Conservation (phyloP, 768 basidiomycete species). For the Lactifluus piperatus region DNA sequence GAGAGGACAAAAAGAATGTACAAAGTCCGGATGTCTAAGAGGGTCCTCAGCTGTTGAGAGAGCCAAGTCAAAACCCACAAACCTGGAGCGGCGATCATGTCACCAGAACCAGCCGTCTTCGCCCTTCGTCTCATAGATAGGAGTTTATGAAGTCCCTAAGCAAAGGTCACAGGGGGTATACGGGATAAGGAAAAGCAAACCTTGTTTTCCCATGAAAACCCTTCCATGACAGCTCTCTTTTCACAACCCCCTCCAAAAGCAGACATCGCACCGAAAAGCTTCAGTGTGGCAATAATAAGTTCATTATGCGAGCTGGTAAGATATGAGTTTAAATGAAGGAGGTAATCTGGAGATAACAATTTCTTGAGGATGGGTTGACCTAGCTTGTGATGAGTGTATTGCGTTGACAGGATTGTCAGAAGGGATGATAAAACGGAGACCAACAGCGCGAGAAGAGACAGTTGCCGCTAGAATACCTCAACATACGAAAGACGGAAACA, state of each 20-base stretch:
- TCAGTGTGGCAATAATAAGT: slow-evolving; percentile 55
- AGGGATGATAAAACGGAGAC: slow-evolving; percentile 49
- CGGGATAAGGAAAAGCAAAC: slow-evolving; percentile 27
- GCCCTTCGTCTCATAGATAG: slow-evolving; percentile 61
- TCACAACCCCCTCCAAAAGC: slow-evolving; percentile 59
- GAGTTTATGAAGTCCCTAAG: slow-evolving; percentile 56
- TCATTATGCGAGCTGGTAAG: slow-evolving; percentile 56
- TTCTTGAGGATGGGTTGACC: slow-evolving; percentile 56
- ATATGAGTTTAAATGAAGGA: slow-evolving; percentile 51
- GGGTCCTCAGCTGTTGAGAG: slow-evolving; percentile 5
- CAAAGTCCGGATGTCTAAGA: slow-evolving; percentile 68
- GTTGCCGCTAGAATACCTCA: slow-evolving; percentile 34
- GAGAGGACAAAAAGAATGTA: slow-evolving; percentile 68
- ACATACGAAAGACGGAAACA: background rate
- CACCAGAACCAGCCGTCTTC: slow-evolving; percentile 31
- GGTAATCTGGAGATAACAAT: slow-evolving; percentile 47
- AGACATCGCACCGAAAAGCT: slow-evolving; percentile 53
- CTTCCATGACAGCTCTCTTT: slow-evolving; percentile 51
- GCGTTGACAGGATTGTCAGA: slow-evolving; percentile 53
- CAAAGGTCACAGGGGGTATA: background rate
- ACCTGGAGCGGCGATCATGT: slow-evolving; percentile 52
- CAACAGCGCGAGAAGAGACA: slow-evolving; percentile 35
- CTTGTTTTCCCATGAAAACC: slow-evolving; percentile 75
- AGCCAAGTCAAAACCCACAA: slow-evolving; percentile 12
- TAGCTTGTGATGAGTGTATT: slow-evolving; percentile 56